Evolutionary conservation across 2,329 filamentous ascomycete species (phyloP), one percentile per base, ranked within the genome.

Genomic region (Ilyonectria sp.): DNA sequence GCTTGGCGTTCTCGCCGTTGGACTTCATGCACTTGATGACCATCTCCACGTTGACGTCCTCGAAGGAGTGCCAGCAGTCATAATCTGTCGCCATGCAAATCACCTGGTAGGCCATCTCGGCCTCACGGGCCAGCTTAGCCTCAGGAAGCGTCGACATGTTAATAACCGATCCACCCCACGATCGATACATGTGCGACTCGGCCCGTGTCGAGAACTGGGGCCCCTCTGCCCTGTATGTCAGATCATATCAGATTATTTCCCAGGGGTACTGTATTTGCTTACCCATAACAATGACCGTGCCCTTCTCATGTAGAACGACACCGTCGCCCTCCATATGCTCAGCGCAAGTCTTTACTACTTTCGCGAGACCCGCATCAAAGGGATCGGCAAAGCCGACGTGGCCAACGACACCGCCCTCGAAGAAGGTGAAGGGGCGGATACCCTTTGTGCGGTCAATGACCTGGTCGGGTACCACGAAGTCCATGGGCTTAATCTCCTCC

Each of bases 1-100:
- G 87, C 80, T 92, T 92, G 37, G 96, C 96, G 78, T 98, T 99
- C 78, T 92, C 87, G 59, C 93, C 88, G 82, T 99, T 99, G 73
- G 94, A 92, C 79, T 93, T 92, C 96, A 99, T 99, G 82, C 97
- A 94, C 68, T 90, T 92, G 91, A 97, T 94, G 63, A 99, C 96
- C 93, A 98, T 97, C 81, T 95, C 93, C 23, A 99, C 96, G 69
- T 94, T 95, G 69, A 99, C 96, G 71, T 93, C 93, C 65, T 90
- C 92, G 55, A 88, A 89, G 21, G 89, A 90, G 79, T 95, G 93
- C 96, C 96, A 99, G 90, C 95, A 98, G 86, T 99, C 96, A 82
- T 99, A 99, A 85, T 99, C 96, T 31, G 96, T 99, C 37, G 94
- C 94, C 96, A 99, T 99, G 87, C 95, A 97, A 78, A 99, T 97